phyloP scores from a whole-genome alignment of 2,329 filamentous ascomycete genomes.

The Septoria petroselini region DNA sequence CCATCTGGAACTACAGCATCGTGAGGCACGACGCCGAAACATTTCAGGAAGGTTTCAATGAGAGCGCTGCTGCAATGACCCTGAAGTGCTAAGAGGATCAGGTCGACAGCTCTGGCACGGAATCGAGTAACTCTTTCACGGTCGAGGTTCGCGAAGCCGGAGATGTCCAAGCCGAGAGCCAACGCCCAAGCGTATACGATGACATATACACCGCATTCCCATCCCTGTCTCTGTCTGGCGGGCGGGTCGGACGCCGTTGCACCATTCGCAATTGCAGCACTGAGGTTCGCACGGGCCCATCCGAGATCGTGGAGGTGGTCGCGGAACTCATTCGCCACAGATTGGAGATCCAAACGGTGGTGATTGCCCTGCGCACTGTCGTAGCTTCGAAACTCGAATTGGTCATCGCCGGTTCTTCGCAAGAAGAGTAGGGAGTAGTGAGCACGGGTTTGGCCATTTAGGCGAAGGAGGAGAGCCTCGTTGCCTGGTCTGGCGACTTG shows the following conservation, averaged over 20 bases:
- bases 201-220: constrained; percentile 20
- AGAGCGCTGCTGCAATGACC: constrained; percentile 13
- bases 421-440: constrained; percentile 4
- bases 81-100: constrained; percentile 16
- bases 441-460: not conserved
- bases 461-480: constrained; percentile 1
- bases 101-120: not conserved
- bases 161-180: constrained; percentile 16
- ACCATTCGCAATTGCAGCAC: not conserved
- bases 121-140: not conserved
- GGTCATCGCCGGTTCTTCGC: not conserved
- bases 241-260: not conserved
- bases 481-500: not conserved
- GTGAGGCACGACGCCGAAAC: constrained; percentile 11
- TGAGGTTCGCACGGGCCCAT: constrained; percentile 1
- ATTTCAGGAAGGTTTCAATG: constrained; percentile 19
- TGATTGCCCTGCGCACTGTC: not conserved
- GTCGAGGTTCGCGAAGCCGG: not conserved
- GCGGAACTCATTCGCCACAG: not conserved
- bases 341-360: not conserved
- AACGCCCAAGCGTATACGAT: constrained; percentile 19
- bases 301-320: not conserved
- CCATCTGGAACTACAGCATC: not conserved
- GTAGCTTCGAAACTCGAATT: not conserved
- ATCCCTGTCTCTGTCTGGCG: not conserved